These are phyloP conservation scores for Pouteria glomerata DNA, from an alignment of 148 eudicot genomes.

Conservation along the genomic window DNA sequence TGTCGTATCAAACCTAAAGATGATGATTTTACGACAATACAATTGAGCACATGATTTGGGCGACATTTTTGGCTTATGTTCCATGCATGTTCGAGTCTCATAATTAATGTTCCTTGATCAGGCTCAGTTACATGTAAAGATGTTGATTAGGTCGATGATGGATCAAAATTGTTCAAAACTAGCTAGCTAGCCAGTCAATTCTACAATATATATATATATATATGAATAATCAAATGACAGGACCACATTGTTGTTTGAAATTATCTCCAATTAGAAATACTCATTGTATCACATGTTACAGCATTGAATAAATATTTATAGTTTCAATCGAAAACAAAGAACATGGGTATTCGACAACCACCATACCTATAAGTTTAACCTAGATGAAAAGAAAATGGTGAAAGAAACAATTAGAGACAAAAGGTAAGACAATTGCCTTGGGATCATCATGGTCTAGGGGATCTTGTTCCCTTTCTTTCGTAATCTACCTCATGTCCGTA, in stretches of 20 bases:
- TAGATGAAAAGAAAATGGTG: neutral
- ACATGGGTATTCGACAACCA: neutral
- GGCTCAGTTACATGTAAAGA: neutral
- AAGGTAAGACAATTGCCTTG: slow-evolving; percentile 13
- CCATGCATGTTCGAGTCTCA: slow-evolving; percentile 6
- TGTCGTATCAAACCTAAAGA: neutral
- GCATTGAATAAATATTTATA: no score
- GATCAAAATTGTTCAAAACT: neutral
- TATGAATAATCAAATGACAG: no score
- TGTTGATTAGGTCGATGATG: slow-evolving; percentile 7
- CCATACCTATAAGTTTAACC: neutral
- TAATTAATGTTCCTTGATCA: neutral
- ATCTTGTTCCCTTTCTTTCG: slow-evolving; percentile 26
- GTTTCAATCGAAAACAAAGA: no score
- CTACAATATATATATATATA: no score
- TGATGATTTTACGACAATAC: neutral
- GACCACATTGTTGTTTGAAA: slow-evolving; percentile 1
- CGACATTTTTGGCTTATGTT: slow-evolving; percentile 12
- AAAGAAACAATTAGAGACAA: slow-evolving; percentile 12
- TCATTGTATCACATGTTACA: no score
- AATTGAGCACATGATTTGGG: slow-evolving; percentile 6
- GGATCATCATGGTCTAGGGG: slow-evolving; percentile 12
- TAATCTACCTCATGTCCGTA: slow-evolving; percentile 20
- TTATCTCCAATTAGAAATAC: neutral
- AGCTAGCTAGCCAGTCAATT: no score